phyloP scores from a whole-genome alignment of 2,329 filamentous ascomycete species.

The Teratosphaeria zuluensis region DNA sequence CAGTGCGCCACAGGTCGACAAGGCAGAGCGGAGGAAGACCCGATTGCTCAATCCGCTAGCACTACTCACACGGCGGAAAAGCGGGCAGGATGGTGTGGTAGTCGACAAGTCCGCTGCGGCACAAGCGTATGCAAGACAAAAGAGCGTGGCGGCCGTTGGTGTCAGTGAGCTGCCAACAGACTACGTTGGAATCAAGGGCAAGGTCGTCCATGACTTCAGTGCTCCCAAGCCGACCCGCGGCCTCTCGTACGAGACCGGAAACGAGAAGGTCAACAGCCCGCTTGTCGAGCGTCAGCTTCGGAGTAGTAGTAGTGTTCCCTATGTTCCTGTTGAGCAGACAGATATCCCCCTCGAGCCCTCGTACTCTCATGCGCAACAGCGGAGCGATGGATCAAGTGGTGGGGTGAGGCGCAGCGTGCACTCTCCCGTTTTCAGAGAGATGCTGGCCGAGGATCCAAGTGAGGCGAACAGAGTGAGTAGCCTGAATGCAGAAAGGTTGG shows the following conservation, averaged over 20 bases:
- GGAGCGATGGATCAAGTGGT: constrained; percentile 2
- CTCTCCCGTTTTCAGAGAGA: constrained; percentile 51
- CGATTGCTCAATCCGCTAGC: constrained; percentile 51
- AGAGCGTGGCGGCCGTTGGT: constrained; percentile 43
- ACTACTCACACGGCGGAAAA: constrained; percentile 47
- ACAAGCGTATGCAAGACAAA: constrained; percentile 37
- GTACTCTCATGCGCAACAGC: neutral
- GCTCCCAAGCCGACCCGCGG: constrained; percentile 31
- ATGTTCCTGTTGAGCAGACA: neutral
- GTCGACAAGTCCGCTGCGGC: constrained; percentile 14
- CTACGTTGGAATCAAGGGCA: constrained; percentile 54
- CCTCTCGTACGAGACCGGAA: constrained; percentile 22
- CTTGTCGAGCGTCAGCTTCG: neutral
- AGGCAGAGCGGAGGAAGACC: constrained; percentile 29
- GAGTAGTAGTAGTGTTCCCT: neutral
- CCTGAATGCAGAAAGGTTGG: constrained; percentile 38
- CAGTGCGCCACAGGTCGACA: neutral
- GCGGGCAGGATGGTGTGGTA: constrained; percentile 27
- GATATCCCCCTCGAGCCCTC: neutral
- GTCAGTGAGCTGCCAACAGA: constrained; percentile 45
- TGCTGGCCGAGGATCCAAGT: constrained; percentile 46
- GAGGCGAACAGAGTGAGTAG: constrained; percentile 31
- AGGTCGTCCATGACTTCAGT: constrained; percentile 56
- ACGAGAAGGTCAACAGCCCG: neutral
- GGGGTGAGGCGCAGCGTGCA: constrained; percentile 31